Evolutionary conservation across 441 rosid genomes (phyloP).

Genomic region (Pelargonium exstipulatum): DNA sequence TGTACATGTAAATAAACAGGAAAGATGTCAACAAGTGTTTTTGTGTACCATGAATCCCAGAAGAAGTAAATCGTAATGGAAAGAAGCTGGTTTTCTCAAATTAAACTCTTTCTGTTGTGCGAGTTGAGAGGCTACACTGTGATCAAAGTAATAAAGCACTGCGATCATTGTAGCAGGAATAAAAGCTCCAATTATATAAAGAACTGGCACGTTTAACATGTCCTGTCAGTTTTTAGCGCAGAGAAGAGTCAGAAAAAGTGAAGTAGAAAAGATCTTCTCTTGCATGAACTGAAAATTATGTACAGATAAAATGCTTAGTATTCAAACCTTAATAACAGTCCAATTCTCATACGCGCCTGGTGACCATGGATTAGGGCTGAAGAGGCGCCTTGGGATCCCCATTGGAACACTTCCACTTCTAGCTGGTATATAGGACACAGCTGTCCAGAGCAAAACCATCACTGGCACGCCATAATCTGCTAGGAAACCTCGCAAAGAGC

Average conservation of each 20-base stretch:
- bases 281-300: not conserved
- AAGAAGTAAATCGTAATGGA: conserved; percentile 69
- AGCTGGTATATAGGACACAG: conserved; percentile 56
- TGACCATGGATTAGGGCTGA: conserved; percentile 85
- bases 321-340: conserved; percentile 59
- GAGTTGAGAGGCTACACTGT: conserved; percentile 76
- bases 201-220: conserved; percentile 58
- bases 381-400: conserved; percentile 73
- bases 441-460: conserved; percentile 73
- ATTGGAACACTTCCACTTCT: conserved; percentile 42
- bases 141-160: conserved; percentile 73
- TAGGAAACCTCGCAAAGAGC: conserved; percentile 60
- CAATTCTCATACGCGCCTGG: conserved; percentile 69
- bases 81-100: conserved; percentile 69
- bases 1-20: too few species aligned
- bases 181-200: conserved; percentile 66
- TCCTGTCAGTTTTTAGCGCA: conserved; percentile 33
- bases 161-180: conserved; percentile 85
- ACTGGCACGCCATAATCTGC: conserved; percentile 74
- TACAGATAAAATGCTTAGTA: not conserved
- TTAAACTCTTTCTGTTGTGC: conserved; percentile 75
- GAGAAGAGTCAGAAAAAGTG: not conserved
- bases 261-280: conserved; percentile 17
- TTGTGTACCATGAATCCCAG: conserved; percentile 50
- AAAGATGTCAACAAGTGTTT: not conserved